Conservation (phyloP, 2,329 filamentous ascomycete genomes). For the Ascosphaera apis region DNA sequence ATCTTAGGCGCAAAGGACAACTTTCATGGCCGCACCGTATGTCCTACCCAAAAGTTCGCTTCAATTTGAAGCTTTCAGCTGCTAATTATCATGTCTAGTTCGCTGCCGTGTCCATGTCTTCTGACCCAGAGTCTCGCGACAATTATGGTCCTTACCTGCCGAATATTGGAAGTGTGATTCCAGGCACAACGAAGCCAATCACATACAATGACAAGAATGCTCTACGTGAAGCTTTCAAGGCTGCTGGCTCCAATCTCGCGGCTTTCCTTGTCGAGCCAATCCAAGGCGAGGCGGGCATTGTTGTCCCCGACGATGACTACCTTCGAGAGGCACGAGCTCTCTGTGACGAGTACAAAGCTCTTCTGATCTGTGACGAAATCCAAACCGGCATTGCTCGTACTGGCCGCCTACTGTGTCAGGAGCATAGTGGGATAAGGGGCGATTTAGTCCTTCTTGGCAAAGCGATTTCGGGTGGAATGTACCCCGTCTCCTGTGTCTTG, state of each 20-base stretch:
- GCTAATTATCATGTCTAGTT: no score
- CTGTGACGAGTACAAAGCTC: slow-evolving; percentile 85
- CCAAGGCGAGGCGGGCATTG: slow-evolving; percentile 90
- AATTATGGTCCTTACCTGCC: slow-evolving; percentile 96
- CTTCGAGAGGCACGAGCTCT: slow-evolving; percentile 56
- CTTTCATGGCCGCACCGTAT: slow-evolving; percentile 85
- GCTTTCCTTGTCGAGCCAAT: slow-evolving; percentile 93
- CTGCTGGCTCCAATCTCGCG: slow-evolving; percentile 63
- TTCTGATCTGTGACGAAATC: slow-evolving; percentile 95
- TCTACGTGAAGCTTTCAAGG: slow-evolving; percentile 54
- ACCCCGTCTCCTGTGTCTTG: slow-evolving; percentile 88
- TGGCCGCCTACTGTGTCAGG: slow-evolving; percentile 74
- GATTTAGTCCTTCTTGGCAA: slow-evolving; percentile 90
- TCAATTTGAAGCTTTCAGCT: no score
- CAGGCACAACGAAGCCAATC: slow-evolving; percentile 53
- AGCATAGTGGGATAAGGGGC: slow-evolving; percentile 89
- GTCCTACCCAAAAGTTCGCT: no score
- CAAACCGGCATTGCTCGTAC: slow-evolving; percentile 94
- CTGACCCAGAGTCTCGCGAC: slow-evolving; percentile 81
- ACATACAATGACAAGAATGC: slow-evolving; percentile 70
- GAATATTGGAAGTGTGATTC: slow-evolving; percentile 55
- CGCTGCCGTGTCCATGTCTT: slow-evolving; percentile 83
- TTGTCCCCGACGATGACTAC: slow-evolving; percentile 82
- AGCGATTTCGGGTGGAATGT: slow-evolving; percentile 95
- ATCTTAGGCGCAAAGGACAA: slow-evolving; percentile 74